Evolutionary conservation across 1,139 yeast genomes (phyloP).

Genomic region (Casaregolazyma suthepensis): DNA sequence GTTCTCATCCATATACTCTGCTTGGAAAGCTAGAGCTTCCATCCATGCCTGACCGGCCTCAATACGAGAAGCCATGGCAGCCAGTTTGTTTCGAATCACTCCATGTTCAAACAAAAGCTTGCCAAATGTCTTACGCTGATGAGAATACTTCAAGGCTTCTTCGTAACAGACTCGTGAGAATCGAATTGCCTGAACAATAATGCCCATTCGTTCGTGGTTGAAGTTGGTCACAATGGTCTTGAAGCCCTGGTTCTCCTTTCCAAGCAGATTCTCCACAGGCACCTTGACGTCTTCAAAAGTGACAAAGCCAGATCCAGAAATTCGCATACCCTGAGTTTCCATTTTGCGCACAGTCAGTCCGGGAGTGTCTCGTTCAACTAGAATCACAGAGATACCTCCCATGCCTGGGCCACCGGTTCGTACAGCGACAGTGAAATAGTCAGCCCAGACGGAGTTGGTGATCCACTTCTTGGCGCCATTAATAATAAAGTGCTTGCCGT

Average conservation of each 20-base stretch:
- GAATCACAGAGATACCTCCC: constrained; percentile 38
- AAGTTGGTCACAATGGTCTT: constrained; percentile 41
- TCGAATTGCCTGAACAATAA: constrained; percentile 37
- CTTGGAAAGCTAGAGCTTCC: constrained; percentile 36
- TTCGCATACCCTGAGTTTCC: constrained; percentile 38
- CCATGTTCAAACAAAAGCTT: constrained; percentile 38
- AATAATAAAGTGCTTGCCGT: constrained; percentile 39
- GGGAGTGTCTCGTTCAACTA: constrained; percentile 36
- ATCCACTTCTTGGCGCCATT: constrained; percentile 43
- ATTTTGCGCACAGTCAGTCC: constrained; percentile 37
- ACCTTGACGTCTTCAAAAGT: constrained; percentile 42
- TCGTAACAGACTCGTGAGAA: constrained; percentile 39
- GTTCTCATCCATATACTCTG: constrained; percentile 31
- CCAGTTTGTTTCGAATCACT: constrained; percentile 40
- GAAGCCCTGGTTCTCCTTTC: constrained; percentile 40
- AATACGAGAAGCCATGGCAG: constrained; percentile 38
- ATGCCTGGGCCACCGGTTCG: constrained; percentile 40
- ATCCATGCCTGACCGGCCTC: constrained; percentile 37
- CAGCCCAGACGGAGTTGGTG: constrained; percentile 40
- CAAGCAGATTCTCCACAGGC: constrained; percentile 39
- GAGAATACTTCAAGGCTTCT: constrained; percentile 39
- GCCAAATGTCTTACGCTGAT: constrained; percentile 40
- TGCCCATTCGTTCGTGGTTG: constrained; percentile 41
- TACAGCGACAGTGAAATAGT: constrained; percentile 41
- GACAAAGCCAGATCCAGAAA: constrained; percentile 37